Evolutionary conservation across 169 alveolate genomes (phyloP).

Genomic region (Plasmodium chabaudi): DNA sequence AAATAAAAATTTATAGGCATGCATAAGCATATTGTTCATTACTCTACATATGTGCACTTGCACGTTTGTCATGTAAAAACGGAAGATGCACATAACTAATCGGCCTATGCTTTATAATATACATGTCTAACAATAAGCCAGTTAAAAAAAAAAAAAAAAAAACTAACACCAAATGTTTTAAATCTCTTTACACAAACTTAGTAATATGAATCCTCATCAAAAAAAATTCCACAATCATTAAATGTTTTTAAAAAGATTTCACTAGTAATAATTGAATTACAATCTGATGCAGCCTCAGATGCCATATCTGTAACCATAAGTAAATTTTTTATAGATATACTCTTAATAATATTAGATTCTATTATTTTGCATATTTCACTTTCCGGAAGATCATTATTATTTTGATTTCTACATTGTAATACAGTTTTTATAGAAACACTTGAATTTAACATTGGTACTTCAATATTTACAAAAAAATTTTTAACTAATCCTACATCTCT

Average conservation of each 20-base stretch:
- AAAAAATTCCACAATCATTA: conserved; percentile 58
- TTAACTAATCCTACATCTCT: conserved; percentile 76
- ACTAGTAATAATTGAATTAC: conserved; percentile 17
- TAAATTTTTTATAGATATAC: conserved; percentile 45
- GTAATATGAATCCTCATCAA: conserved; percentile 44
- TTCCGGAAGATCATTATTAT: conserved; percentile 34
- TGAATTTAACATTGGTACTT: conserved; percentile 46
- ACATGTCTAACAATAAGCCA: no score
- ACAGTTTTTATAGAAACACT: conserved; percentile 25
- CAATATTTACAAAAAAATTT: conserved; percentile 62
- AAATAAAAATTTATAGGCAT: no score
- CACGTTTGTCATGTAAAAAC: no score
- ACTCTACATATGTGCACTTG: no score
- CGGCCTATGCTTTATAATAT: no score
- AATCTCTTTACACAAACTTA: no score
- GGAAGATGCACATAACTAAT: no score
- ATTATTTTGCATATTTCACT: conserved; percentile 30
- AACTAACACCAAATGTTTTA: no score
- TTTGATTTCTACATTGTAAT: conserved; percentile 43
- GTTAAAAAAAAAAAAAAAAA: not conserved
- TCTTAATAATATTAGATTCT: conserved; percentile 39
- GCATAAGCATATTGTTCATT: no score
- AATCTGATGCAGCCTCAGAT: conserved; percentile 42
- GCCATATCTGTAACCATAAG: conserved; percentile 71
- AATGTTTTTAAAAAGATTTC: conserved; percentile 45